Percentiles rank a stretch among this genome's conserved stretches.
phyloP scores from a whole-genome alignment of 2,329 filamentous ascomycete species.

The Aureobasidium sp. region DNA sequence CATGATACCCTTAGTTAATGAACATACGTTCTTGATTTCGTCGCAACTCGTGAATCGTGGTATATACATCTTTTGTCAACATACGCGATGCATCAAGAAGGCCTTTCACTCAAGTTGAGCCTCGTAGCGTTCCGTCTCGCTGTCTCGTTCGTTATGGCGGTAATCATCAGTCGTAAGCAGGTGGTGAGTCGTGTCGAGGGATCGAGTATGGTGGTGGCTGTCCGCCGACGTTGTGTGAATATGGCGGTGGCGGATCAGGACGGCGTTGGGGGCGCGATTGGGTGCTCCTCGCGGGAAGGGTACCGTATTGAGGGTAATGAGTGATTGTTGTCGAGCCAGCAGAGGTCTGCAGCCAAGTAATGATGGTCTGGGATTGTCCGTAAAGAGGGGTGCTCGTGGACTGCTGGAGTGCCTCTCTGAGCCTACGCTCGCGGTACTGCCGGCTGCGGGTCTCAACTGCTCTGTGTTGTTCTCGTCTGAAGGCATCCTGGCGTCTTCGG shows the following conservation, averaged over 20 bases:
- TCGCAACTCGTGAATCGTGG: not conserved
- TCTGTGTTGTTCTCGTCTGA: conserved; percentile 4
- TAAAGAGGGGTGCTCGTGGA: not conserved
- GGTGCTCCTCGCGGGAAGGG: not conserved
- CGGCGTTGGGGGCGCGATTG: not conserved
- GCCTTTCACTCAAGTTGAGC: not conserved
- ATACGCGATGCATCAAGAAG: not conserved
- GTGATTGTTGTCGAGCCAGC: not conserved
- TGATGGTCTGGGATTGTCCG: not conserved
- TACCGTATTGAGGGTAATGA: not conserved
- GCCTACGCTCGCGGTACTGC: not conserved
- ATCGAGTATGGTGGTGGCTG: not conserved
- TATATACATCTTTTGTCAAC: not conserved
- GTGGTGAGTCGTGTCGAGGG: not conserved
- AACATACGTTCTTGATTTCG: not conserved
- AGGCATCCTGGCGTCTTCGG: not conserved
- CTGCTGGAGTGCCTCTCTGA: not conserved
- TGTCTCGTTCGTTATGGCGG: not conserved
- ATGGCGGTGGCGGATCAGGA: not conserved
- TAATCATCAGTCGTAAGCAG: not conserved
- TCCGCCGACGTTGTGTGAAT: not conserved
- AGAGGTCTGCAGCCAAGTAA: not conserved
- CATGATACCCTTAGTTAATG: not conserved
- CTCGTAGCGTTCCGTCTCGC: not conserved
- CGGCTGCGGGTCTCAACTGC: not conserved